Evolutionary conservation across 495 filamentous ascomycete genomes (phyloP).

Genomic region (Talaromyces wortmannii): DNA sequence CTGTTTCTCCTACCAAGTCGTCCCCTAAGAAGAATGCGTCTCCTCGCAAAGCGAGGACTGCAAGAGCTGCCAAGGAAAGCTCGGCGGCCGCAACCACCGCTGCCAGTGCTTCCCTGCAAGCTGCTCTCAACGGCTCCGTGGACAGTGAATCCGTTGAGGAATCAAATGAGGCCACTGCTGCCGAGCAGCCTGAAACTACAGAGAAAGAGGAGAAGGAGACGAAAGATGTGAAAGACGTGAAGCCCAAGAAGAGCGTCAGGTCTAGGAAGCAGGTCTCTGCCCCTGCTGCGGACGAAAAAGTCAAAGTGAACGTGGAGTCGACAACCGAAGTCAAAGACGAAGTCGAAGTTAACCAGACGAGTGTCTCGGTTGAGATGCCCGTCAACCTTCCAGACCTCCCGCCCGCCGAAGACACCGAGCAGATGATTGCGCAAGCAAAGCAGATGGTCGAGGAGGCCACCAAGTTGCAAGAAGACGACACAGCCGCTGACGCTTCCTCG

Average conservation of each 20-base stretch:
- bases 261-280: constrained; percentile 20
- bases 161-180: constrained; percentile 18
- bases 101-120: constrained; percentile 43
- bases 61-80: constrained; percentile 49
- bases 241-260: constrained; percentile 10
- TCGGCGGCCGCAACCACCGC: constrained; percentile 37
- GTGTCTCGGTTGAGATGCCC: constrained; percentile 73
- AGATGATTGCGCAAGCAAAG: constrained; percentile 80
- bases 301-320: constrained; percentile 63
- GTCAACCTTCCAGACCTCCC: constrained; percentile 60
- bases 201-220: constrained; percentile 5
- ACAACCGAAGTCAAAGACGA: constrained; percentile 46
- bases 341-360: constrained; percentile 62
- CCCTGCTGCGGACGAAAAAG: constrained; percentile 41
- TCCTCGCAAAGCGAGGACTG: constrained; percentile 67
- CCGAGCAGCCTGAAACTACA: constrained; percentile 18
- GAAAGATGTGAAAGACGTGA: constrained; percentile 2
- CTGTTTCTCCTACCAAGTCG: constrained; percentile 52
- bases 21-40: constrained; percentile 45
- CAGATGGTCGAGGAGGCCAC: constrained; percentile 82
- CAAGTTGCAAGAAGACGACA: constrained; percentile 41
- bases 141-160: constrained; percentile 19
- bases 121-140: constrained; percentile 39
- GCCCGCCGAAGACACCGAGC: constrained; percentile 63
- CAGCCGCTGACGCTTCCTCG: constrained; percentile 26